Conservation (phyloP, 208 protist species). For the Novymonas esmeraldas region DNA sequence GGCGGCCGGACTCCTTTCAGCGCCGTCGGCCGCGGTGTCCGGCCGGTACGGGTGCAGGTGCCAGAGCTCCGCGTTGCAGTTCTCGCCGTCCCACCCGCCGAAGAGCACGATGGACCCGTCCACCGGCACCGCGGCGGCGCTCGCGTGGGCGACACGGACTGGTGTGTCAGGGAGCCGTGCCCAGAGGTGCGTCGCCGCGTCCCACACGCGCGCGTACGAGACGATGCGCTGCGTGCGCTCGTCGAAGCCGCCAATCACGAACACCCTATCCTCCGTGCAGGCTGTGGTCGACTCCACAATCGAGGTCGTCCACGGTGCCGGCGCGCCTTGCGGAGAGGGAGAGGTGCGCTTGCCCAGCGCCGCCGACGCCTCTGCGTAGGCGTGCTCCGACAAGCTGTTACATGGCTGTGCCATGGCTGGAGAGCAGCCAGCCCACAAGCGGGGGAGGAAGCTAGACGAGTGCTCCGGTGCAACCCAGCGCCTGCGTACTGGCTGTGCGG, state of each 20-base stretch:
- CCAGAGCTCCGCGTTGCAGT: constrained; percentile 16
- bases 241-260: constrained; percentile 12
- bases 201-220: constrained; percentile 9
- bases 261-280: constrained; percentile 6
- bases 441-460: not conserved
- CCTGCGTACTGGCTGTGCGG: too few relatives aligned
- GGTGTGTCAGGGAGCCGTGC: constrained; percentile 14
- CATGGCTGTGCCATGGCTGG: not conserved
- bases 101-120: constrained; percentile 11
- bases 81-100: constrained; percentile 14
- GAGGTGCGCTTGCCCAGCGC: constrained; percentile 3
- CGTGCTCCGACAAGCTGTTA: not conserved
- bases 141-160: constrained; percentile 7
- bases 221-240: not conserved
- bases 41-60: not conserved
- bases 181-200: constrained; percentile 5
- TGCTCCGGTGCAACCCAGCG: too few relatives aligned
- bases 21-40: not conserved
- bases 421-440: not conserved
- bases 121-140: constrained; percentile 8
- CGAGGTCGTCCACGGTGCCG: constrained; percentile 3
- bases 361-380: constrained; percentile 15
- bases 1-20: not conserved
- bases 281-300: constrained; percentile 4
- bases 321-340: not conserved